These are phyloP conservation scores for Populus nigra DNA, from an alignment of 345 rosid genomes.

Conservation along the genomic window DNA sequence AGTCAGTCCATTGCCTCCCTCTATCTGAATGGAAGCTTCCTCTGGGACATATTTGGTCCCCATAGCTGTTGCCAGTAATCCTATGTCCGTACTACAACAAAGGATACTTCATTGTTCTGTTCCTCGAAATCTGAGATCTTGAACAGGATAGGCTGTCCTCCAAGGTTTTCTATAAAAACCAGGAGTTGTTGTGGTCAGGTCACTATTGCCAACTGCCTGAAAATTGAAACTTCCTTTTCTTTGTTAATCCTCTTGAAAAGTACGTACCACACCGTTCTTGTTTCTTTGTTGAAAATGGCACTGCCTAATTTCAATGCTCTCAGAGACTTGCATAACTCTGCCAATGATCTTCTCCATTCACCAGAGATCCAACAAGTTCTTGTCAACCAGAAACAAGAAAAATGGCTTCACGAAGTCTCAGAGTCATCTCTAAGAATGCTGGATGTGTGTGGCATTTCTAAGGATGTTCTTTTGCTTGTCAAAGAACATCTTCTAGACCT, in stretches of 20 bases:
- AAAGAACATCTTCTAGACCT: conserved; percentile 60
- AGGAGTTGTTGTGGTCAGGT: neutral
- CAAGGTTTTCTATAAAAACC: conserved; percentile 16
- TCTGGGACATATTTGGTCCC: neutral
- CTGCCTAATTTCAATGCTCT: conserved; percentile 56
- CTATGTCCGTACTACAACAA: conserved; percentile 40
- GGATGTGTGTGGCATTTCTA: conserved; percentile 57
- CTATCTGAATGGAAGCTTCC: conserved; percentile 30
- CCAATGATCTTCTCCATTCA: conserved; percentile 70
- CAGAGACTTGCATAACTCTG: conserved; percentile 64
- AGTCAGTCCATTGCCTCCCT: neutral
- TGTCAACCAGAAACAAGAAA: conserved; percentile 41
- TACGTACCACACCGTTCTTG: neutral
- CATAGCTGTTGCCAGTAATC: conserved; percentile 38
- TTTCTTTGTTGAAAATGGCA: conserved; percentile 30
- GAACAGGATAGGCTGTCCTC: conserved; percentile 7
- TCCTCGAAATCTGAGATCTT: conserved; percentile 33
- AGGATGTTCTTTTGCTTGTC: conserved; percentile 56
- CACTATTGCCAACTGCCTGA: neutral
- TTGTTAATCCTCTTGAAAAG: neutral
- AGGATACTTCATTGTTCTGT: conserved; percentile 45
- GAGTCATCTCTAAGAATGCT: conserved; percentile 71
- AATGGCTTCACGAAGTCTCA: conserved; percentile 52
- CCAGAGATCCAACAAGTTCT: conserved; percentile 47
- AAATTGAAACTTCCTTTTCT: neutral